Base-by-base conservation (phyloP, 352 stramenopile genomes). In the Phytophthora boehmeriae region DNA sequence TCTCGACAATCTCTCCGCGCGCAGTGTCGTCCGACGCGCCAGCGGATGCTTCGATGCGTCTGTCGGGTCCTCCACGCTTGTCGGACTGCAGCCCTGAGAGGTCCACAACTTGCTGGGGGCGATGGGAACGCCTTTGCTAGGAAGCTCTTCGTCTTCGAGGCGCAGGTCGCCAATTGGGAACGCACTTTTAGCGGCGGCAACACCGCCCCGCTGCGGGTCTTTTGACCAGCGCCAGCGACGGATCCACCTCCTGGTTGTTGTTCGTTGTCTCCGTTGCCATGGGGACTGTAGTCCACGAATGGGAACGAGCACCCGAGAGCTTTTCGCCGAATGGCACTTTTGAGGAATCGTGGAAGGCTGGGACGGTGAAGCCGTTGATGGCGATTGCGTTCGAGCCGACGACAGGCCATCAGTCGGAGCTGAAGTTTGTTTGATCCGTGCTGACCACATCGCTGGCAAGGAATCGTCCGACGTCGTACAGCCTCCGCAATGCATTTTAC, bases 71-170 rank as follows among this genome's bases (percentile, higher is more conserved):
- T 73, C 68, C 49, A 73, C 60, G 2, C 60, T 58, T 0, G 65
- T 77, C 19, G 69, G 66, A 45, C 69, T 75, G 48, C n/a, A n/a
- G n/a, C 52, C 69, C 39, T 75, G 59, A 19, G 59, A 54, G 13
- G 53, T 46, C 65, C 65, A 74, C 10, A 64, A 19, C 38, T 75
- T 73, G 36, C 30, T 65, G 28, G 55, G 8, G 68, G 47, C 1
- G 53, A 67, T 20, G 62, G 61, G 44, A 81, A 69, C 27, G 68
- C 49, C 61, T 76, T 81, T 4, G 61, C 41, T 17, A 81, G 36
- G 42, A 81, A 78, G 35, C 48, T 67, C 59, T 67, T 76, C 13
- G 68, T 81, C 47, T 74, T 66, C 5, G 61, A 66, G 13, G 62
- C 64, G 47, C 60, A 76, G 45, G 27, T 69, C 11, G 68, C 59